Evolutionary conservation across 1,139 yeast species (phyloP).

Genomic region (Debaryomycetaceae sp.): DNA sequence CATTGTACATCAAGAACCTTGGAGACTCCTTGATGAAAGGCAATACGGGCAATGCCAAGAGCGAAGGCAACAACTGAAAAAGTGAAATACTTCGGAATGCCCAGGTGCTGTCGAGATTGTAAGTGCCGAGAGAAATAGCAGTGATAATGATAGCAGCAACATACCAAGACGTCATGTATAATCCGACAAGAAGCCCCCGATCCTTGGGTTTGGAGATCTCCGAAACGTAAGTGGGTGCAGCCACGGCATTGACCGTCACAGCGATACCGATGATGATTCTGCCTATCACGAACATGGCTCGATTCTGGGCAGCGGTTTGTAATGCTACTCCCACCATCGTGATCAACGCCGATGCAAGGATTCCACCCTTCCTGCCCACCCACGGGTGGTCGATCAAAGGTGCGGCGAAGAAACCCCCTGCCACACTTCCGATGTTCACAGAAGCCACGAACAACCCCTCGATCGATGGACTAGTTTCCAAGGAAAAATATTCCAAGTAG

Average conservation of each 20-base stretch:
- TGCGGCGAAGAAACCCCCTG: not conserved
- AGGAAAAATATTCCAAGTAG: not conserved
- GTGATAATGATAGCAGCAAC: not conserved
- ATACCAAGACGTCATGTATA: not conserved
- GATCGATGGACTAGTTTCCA: not conserved
- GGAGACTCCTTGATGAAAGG: constrained; percentile 46
- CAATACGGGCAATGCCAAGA: constrained; percentile 35
- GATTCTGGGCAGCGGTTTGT: constrained; percentile 13
- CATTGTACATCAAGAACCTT: constrained; percentile 38
- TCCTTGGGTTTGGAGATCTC: not conserved
- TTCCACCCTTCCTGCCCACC: not conserved
- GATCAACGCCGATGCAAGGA: not conserved
- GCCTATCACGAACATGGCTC: constrained; percentile 14
- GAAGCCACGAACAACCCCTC: not conserved
- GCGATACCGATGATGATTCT: constrained; percentile 5
- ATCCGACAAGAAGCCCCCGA: not conserved
- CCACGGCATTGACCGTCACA: not conserved
- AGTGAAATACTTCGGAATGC: constrained; percentile 35
- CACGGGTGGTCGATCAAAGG: not conserved
- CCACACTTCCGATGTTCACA: not conserved
- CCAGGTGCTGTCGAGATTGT: constrained; percentile 15
- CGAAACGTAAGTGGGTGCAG: not conserved
- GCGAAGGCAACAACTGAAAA: constrained; percentile 44
- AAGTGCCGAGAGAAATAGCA: constrained; percentile 21
- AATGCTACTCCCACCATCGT: constrained; percentile 10